Evolutionary conservation across 257 asterid species (phyloP).

Genomic region (Gynochthodes officinalis): DNA sequence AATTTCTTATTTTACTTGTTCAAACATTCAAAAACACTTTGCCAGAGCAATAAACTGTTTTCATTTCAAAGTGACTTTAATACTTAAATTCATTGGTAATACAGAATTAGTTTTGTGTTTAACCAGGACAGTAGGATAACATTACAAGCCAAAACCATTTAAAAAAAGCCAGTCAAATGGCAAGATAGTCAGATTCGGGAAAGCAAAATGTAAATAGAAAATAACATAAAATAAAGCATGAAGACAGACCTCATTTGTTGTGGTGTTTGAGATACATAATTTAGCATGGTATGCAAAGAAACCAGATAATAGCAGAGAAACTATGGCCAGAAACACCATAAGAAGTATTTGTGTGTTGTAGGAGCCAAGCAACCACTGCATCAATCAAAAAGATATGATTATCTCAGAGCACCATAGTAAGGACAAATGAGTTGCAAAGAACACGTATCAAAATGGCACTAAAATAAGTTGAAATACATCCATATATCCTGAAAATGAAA

Average conservation of each 20-base stretch:
- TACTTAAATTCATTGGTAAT: background rate
- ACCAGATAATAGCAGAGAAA: conserved; percentile 75
- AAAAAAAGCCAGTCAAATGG: background rate
- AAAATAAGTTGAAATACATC: background rate
- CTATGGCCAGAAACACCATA: conserved; percentile 75
- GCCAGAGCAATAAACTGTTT: background rate
- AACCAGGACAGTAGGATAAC: background rate
- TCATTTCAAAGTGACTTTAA: too few species aligned
- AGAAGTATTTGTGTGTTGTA: conserved; percentile 85
- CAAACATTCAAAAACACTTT: background rate
- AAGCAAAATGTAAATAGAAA: background rate
- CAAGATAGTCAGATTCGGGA: too few species aligned
- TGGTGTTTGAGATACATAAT: conserved; percentile 85
- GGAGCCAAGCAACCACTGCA: conserved; percentile 87
- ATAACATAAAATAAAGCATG: background rate
- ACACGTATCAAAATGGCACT: background rate
- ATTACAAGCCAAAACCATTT: too few species aligned
- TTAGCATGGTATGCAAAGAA: conserved; percentile 88
- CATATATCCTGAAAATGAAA: background rate
- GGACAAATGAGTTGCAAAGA: conserved; percentile 6
- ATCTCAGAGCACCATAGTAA: conserved; percentile 14
- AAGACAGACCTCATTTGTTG: conserved; percentile 82
- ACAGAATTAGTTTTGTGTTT: background rate
- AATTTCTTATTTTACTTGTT: background rate
- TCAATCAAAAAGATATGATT: conserved; percentile 22